phyloP scores from a whole-genome alignment of 2,329 filamentous ascomycete genomes.

The Pestalotiopsis sp. region DNA sequence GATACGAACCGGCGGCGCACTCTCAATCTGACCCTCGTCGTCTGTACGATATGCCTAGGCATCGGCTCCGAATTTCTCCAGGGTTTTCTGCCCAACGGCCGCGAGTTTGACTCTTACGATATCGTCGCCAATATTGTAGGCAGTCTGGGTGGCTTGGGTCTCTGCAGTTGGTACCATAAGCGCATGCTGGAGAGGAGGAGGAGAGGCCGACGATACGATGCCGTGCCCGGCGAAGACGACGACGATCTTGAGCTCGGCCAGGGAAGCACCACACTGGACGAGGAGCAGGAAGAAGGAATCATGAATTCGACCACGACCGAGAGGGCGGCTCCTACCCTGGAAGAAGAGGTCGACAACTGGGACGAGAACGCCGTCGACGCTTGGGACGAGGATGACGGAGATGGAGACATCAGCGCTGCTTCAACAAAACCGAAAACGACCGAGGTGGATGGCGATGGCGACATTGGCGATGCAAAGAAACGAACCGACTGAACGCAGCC shows the following conservation, averaged over 20 bases:
- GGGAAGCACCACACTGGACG: slow-evolving; percentile 24
- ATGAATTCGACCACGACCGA: slow-evolving; percentile 34
- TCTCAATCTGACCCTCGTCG: slow-evolving; percentile 78
- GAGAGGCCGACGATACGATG: slow-evolving; percentile 70
- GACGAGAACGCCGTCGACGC: slow-evolving; percentile 75
- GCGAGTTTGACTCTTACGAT: slow-evolving; percentile 77
- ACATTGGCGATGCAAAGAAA: slow-evolving; percentile 32
- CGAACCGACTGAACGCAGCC: slow-evolving; percentile 32
- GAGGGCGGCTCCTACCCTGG: slow-evolving; percentile 51
- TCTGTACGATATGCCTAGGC: slow-evolving; percentile 74
- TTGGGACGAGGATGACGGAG: slow-evolving; percentile 55
- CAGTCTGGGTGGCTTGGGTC: slow-evolving; percentile 68
- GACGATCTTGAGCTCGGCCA: slow-evolving; percentile 79
- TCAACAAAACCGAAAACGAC: slow-evolving; percentile 19
- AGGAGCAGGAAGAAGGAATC: slow-evolving; percentile 68
- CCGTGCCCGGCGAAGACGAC: slow-evolving; percentile 65
- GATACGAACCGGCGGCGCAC: slow-evolving; percentile 87
- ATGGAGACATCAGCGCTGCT: slow-evolving; percentile 23
- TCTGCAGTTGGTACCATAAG: slow-evolving; percentile 92
- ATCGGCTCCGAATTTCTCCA: slow-evolving; percentile 79
- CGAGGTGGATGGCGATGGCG: slow-evolving; percentile 28
- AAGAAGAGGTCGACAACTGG: slow-evolving; percentile 90
- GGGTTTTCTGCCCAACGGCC: slow-evolving; percentile 72
- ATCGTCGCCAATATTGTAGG: slow-evolving; percentile 87
- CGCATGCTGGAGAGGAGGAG: slow-evolving; percentile 91